Conservation (phyloP, 2,329 filamentous ascomycete genomes). For the Daldinia sp. region DNA sequence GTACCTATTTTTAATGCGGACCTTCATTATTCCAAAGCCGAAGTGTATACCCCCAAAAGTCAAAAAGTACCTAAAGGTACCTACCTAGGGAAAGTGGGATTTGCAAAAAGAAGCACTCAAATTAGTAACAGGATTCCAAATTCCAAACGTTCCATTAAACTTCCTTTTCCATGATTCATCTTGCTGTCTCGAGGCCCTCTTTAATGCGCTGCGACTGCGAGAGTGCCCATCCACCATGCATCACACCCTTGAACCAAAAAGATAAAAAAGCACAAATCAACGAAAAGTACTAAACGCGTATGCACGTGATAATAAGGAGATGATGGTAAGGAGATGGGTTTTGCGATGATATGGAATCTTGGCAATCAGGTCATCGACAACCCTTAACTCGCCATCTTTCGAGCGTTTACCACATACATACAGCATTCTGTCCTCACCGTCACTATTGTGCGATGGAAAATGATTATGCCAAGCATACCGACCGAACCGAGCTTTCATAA, state of each 20-base stretch:
- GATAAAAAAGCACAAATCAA: not conserved
- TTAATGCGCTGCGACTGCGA: too few species aligned
- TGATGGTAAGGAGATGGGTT: too few species aligned
- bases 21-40: too few species aligned
- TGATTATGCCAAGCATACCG: conserved; percentile 17
- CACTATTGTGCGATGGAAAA: not conserved
- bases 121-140: not conserved
- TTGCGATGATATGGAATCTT: not conserved
- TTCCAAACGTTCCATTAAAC: not conserved
- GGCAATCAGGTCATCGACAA: not conserved
- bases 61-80: not conserved
- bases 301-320: not conserved
- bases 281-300: not conserved
- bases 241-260: not conserved
- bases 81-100: not conserved
- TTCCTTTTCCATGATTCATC: not conserved
- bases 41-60: not conserved
- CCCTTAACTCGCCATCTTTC: not conserved
- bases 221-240: not conserved
- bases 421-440: not conserved
- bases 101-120: not conserved
- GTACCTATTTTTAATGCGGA: too few species aligned
- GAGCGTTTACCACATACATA: not conserved
- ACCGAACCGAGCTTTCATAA: conserved; percentile 15
- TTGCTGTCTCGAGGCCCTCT: too few species aligned